Base-by-base conservation (phyloP, 2,329 filamentous ascomycete genomes). In the Nakataea oryzae region DNA sequence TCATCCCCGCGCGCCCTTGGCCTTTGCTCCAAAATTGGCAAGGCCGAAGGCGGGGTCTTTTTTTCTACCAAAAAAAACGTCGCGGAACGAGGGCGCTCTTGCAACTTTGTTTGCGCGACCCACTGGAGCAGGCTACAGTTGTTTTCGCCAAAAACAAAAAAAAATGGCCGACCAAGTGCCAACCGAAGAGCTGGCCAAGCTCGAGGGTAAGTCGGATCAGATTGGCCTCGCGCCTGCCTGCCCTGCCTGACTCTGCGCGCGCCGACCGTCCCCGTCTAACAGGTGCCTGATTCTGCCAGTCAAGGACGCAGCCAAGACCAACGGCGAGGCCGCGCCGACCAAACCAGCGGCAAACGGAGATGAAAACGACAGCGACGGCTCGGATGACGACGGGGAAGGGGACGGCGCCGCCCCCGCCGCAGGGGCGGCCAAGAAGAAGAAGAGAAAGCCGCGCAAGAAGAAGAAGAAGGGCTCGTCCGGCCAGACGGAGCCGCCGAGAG, bases 401-500 rank as follows among this genome's bases (percentile, higher is more conserved):
- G 59, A 75, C 24, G 70, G 70, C 11, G 72, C 72, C 11, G 74
- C 69, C 28, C 73, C 74, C 7, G 75, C 75, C 65, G 74, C 75
- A 30, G 75, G 71, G 60, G 72, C 70, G 55, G 72, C 72, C 58
- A 66, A 66, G 59, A 91, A 92, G 78, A 93, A 93, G 81, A 91
- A 91, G 81, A 90, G 87, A 80, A 88, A 85, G 76, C 84, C 86
- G 72, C 86, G 86, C 74, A 88, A 86, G 79, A 88, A 89, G 82
- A 89, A 86, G 74, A 81, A 82, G 76, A 82, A 81, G 74, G 73
- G 74, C 21, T 80, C 86, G 60, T 91, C 88, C 62, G 80, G 81
- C 58, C 91, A 96, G 76, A 88, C 88, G n/a, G 81, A 85, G 61
- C 90, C 91, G 34, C 91, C 91, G 3, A 85, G 89, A 57, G 86